Evolutionary conservation across 169 alveolate genomes (phyloP), one percentile per base, ranked within the genome.

Genomic region (Ichthyophthirius multifiliis): DNA sequence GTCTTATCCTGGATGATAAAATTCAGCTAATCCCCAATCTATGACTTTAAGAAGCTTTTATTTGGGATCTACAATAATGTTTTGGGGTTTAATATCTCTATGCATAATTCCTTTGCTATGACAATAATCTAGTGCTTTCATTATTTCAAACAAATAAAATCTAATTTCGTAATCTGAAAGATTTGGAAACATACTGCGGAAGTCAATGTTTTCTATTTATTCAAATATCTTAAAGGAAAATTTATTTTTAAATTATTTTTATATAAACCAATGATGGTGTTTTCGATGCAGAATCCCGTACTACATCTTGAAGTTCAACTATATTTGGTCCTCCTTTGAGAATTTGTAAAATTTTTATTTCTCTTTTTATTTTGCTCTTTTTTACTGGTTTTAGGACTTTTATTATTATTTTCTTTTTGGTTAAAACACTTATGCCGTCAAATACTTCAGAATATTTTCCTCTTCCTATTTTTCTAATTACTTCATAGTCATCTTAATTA

Each of bases 11-110:
- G 99, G 99, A 80, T 96, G 99, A 78, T 98, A 98, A 90, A 97
- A 98, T 90, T 98, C 99, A 12, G 99, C 99, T 31, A 98, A 94
- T 0, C 99, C 99, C 99, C 99, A 98, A 85, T 98, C 99, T 77
- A 98, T 97, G 32, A 98, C 89, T 79, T 99, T 90, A 73, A 98
- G 91, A 74, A 71, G 16, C 43, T 81, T 81, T 16, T 67, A 71
- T 73, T 81, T 84, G 6, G 90, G 79, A 89, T 89, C 88, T 4
- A 89, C 83, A 13, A 87, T 86, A 4, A 89, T 85, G 79, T 89
- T 89, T 47, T 82, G 47, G 7, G 95, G 94, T 79, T 93, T 93
- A 15, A 93, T 89, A 84, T 93, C 97, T 87, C 97, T 87, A 87
- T 99, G 99, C 98, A 98, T 98, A 74, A 99, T 98, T 32, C 99